phyloP scores from a whole-genome alignment of 2,329 filamentous ascomycete species.

The Aspergillus pseudotamarii region DNA sequence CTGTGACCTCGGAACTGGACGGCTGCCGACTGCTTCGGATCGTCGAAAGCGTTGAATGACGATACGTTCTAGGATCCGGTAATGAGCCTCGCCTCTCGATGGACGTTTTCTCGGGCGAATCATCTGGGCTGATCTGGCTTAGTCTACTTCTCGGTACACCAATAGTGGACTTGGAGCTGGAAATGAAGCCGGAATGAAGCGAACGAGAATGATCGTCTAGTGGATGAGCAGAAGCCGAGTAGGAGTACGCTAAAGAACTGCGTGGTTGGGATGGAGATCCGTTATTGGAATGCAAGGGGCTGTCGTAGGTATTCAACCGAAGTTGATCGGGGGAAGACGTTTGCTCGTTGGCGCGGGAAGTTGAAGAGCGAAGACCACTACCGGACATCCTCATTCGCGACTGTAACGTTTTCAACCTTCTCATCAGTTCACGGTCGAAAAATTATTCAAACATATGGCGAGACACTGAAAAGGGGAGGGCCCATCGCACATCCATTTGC shows the following conservation, averaged over 20 bases:
- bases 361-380: constrained; percentile 37
- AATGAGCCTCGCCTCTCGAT: constrained; percentile 36
- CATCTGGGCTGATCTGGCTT: constrained; percentile 39
- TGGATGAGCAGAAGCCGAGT: constrained; percentile 41
- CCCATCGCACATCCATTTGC: not conserved
- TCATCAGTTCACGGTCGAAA: constrained; percentile 20
- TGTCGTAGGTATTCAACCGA: constrained; percentile 34
- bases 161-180: constrained; percentile 39
- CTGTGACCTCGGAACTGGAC: constrained; percentile 39
- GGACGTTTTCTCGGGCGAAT: constrained; percentile 32
- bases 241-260: constrained; percentile 29
- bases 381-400: constrained; percentile 42
- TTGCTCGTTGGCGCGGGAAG: constrained; percentile 35
- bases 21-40: constrained; percentile 40
- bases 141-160: constrained; percentile 41
- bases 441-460: not conserved
- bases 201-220: constrained; percentile 41
- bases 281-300: constrained; percentile 39
- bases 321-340: constrained; percentile 41
- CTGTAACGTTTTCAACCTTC: constrained; percentile 25
- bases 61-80: constrained; percentile 36
- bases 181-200: constrained; percentile 36
- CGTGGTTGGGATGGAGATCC: constrained; percentile 34
- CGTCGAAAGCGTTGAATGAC: constrained; percentile 37
- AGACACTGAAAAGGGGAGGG: not conserved